Conservation (phyloP, 768 basidiomycete genomes). For the Neoboletus magnificus region DNA sequence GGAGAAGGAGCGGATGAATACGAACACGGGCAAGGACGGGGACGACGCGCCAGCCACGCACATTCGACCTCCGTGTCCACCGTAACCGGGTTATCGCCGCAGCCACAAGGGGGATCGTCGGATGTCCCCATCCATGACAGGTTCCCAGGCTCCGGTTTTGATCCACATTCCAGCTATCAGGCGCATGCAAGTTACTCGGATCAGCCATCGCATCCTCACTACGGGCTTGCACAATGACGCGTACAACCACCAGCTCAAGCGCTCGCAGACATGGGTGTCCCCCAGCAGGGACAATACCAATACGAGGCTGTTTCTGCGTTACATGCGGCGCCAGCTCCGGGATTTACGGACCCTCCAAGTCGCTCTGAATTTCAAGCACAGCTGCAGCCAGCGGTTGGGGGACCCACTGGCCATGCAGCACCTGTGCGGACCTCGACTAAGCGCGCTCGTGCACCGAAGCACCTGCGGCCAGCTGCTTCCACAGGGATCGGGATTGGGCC, state of each 20-base stretch:
- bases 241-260: conserved; percentile 4
- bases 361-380: background rate
- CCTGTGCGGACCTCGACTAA: conserved; percentile 16
- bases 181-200: background rate
- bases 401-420: background rate
- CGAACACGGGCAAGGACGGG: background rate
- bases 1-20: background rate
- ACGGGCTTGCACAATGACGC: conserved; percentile 11
- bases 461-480: conserved; percentile 9
- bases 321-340: background rate
- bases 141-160: background rate
- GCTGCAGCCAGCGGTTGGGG: background rate
- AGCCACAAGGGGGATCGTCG: background rate
- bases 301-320: background rate
- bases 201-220: conserved; percentile 1
- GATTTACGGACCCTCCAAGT: background rate
- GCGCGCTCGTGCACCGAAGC: conserved; percentile 22
- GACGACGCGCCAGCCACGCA: conserved; percentile 7
- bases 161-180: background rate
- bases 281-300: conserved; percentile 12
- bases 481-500: background rate
- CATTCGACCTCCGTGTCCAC: conserved; percentile 28
- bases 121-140: background rate
- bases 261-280: background rate
- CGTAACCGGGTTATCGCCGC: conserved; percentile 18